phyloP scores from a whole-genome alignment of 495 filamentous ascomycete genomes.

The Aspergillus sclerotioniger region DNA sequence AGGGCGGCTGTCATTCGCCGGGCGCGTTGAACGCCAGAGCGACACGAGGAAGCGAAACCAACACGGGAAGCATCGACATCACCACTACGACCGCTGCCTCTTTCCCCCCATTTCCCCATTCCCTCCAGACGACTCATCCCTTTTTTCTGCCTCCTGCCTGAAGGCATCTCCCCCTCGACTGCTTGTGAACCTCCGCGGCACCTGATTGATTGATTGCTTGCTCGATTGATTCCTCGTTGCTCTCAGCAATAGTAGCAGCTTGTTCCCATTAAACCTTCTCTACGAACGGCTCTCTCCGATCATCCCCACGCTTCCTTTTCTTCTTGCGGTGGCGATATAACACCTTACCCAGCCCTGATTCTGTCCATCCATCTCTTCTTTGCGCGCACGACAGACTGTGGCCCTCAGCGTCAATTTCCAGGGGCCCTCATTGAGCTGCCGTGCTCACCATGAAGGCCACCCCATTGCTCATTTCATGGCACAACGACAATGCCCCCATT shows the following conservation, averaged over 20 bases:
- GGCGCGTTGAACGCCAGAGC: slow-evolving; percentile 5
- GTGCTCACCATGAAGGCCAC: slow-evolving; percentile 76
- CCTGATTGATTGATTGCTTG: neutral
- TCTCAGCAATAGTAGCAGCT: neutral
- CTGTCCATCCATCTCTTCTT: neutral
- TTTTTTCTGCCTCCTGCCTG: neutral
- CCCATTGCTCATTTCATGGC: slow-evolving; percentile 92
- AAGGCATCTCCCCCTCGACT: neutral
- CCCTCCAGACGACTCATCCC: neutral
- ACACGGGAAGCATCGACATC: slow-evolving; percentile 14
- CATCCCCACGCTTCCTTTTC: neutral
- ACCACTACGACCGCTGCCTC: slow-evolving; percentile 7
- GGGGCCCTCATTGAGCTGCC: slow-evolving; percentile 20
- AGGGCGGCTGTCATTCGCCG: slow-evolving; percentile 12
- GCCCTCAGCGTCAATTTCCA: neutral
- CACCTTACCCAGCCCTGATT: neutral
- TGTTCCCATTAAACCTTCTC: slow-evolving; percentile 3
- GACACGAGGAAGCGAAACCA: slow-evolving; percentile 12
- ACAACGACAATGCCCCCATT: slow-evolving; percentile 89
- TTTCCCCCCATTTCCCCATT: neutral
- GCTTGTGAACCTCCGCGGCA: neutral
- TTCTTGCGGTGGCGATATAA: neutral
- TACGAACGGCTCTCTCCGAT: neutral
- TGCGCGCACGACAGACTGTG: neutral
- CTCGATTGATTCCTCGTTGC: neutral